phyloP scores from a whole-genome alignment of 2,329 filamentous ascomycete genomes.

The Trichoderma sp. region DNA sequence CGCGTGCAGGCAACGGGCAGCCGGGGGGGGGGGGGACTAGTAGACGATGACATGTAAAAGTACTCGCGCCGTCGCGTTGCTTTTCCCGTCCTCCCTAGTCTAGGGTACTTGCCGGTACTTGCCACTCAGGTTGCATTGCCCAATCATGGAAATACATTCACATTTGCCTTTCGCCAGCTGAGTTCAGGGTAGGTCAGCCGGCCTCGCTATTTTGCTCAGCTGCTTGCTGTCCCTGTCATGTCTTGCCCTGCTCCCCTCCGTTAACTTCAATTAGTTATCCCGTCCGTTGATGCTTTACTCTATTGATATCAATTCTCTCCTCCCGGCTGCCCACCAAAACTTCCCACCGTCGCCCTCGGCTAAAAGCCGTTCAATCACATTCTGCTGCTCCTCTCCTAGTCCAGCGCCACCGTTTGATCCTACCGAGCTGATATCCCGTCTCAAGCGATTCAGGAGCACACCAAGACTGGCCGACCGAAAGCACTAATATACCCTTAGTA shows the following conservation, averaged over 20 bases:
- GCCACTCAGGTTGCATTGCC: not conserved
- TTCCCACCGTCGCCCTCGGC: not conserved
- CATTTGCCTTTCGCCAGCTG: not conserved
- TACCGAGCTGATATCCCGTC: not conserved
- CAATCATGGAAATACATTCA: not conserved
- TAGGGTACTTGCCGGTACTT: not conserved
- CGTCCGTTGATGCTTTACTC: not conserved
- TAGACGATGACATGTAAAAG: not conserved
- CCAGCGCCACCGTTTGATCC: not conserved
- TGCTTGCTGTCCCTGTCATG: not conserved
- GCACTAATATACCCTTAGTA: not conserved
- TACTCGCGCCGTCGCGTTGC: not conserved
- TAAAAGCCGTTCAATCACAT: not conserved
- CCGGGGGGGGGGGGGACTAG: not conserved
- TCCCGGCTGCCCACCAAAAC: not conserved
- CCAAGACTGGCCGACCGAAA: not conserved
- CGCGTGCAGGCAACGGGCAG: conserved; percentile 11
- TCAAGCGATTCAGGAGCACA: not conserved
- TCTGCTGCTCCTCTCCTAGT: not conserved
- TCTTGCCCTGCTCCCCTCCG: not conserved
- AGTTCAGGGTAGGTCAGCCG: not conserved
- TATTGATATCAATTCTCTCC: not conserved
- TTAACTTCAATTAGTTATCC: not conserved
- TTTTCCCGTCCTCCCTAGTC: not conserved
- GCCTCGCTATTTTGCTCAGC: not conserved